Evolutionary conservation across 768 basidiomycete species (phyloP), one percentile per base, ranked within the genome.

Genomic region (Mycena metata): DNA sequence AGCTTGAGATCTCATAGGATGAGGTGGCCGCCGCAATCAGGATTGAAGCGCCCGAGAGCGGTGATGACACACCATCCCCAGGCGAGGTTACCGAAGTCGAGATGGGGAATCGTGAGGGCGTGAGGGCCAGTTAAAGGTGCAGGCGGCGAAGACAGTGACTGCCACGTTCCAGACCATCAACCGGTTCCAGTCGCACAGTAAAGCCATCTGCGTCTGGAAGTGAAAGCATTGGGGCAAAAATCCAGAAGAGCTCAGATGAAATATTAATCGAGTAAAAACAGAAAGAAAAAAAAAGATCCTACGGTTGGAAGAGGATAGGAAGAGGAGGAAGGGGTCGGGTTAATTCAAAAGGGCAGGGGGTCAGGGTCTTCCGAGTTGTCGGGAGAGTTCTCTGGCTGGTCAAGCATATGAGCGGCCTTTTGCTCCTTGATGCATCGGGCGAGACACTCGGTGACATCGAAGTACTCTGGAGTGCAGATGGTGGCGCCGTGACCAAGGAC

Each of bases 1-100:
- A 79, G 62, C 17, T 72, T 65, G 0, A 76, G 43, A 15, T 78
- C 75, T 70, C 75, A 76, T 0, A 83, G 41, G 0, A 82, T 66
- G 0, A 82, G 43, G 50, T 82, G 79, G 9, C 79, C 79, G 7
- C 80, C 76, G 35, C 55, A 64, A 2, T 11, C 71, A 0, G 59
- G 69, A 50, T 81, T 72, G 60, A 76, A 82, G 3, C 43, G 5
- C 0, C 81, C 80, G 0, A 76, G 50, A 0, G 79, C 72, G 2
- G 69, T 74, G 26, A 83, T 79, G 0, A 70, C 70, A 41, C 80
- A 84, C 71, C 76, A 73, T 0, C 80, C 79, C 41, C 64, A 74
- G 0, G 79, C 69, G 0, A 77, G 56, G 46, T 84, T 84, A 3
- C 47, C 56, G 36, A 24, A 57, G 36, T 84, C 80, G 0, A 67